Evolutionary conservation across 192 early-diverging fungal genomes (phyloP).

Genomic region (Coemansia sp.): DNA sequence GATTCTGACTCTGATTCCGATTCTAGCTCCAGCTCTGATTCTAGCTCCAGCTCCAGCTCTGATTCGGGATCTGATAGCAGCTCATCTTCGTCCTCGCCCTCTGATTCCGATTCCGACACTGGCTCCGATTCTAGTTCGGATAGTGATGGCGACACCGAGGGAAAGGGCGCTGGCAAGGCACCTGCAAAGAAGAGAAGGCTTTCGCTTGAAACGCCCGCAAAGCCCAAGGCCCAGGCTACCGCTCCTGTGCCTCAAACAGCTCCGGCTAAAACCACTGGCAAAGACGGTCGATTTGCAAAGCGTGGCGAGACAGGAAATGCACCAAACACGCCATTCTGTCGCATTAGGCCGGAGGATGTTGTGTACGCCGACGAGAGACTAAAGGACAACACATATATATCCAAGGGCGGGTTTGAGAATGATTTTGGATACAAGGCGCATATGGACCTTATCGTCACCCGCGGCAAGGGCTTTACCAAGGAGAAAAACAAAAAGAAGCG

Average conservation of each 20-base stretch:
- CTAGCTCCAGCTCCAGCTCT: slow-evolving; percentile 6
- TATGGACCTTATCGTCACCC: slow-evolving; percentile 83
- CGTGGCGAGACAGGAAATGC: slow-evolving; percentile 20
- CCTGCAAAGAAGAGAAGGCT: slow-evolving; percentile 51
- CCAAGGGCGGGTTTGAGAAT: slow-evolving; percentile 64
- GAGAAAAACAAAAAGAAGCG: slow-evolving; percentile 99
- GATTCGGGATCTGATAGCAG: slow-evolving; percentile 17
- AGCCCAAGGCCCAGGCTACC: background rate
- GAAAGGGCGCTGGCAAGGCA: background rate
- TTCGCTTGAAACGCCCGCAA: slow-evolving; percentile 24
- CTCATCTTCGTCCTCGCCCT: slow-evolving; percentile 18
- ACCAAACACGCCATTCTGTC: slow-evolving; percentile 73
- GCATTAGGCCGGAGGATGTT: slow-evolving; percentile 79
- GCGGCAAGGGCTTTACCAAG: slow-evolving; percentile 88
- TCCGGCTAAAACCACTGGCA: background rate
- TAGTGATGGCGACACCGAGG: slow-evolving; percentile 4
- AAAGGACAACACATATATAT: slow-evolving; percentile 79
- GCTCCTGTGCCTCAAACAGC: slow-evolving; percentile 7
- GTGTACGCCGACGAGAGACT: slow-evolving; percentile 73
- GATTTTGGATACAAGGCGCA: slow-evolving; percentile 93
- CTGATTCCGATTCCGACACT: slow-evolving; percentile 14
- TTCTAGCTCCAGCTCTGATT: slow-evolving; percentile 1
- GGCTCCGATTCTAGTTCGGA: slow-evolving; percentile 9
- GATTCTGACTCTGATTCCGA: slow-evolving; percentile 30
- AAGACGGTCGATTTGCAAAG: slow-evolving; percentile 1